phyloP scores from a whole-genome alignment of 441 rosid species.

The Pelargonium cotyledonis region DNA sequence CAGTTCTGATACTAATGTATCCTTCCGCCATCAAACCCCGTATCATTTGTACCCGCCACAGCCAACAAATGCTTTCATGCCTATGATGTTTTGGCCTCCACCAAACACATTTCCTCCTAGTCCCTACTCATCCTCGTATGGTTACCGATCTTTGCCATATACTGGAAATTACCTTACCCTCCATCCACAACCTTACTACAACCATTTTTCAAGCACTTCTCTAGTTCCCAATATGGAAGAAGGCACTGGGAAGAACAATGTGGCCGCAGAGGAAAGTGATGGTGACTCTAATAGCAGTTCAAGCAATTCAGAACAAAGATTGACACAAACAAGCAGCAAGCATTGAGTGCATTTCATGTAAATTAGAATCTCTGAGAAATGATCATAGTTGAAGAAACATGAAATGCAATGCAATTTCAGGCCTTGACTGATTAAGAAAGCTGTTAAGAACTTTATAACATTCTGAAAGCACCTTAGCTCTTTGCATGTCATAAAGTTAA shows the following conservation, averaged over 20 bases:
- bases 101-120: constrained; percentile 35
- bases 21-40: constrained; percentile 31
- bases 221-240: constrained; percentile 20
- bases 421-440: no score
- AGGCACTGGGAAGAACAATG: constrained; percentile 20
- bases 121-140: constrained; percentile 32
- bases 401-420: neutral
- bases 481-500: neutral
- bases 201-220: constrained; percentile 24
- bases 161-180: constrained; percentile 28
- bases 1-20: constrained; percentile 15
- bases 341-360: constrained; percentile 14
- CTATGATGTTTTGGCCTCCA: constrained; percentile 52
- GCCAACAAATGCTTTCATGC: constrained; percentile 38
- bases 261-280: constrained; percentile 23
- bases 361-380: constrained; percentile 7
- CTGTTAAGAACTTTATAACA: no score
- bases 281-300: constrained; percentile 38
- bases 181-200: constrained; percentile 31
- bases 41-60: constrained; percentile 32
- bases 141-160: constrained; percentile 30
- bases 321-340: constrained; percentile 20
- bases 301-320: constrained; percentile 32
- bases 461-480: neutral
- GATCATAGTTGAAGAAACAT: constrained; percentile 4